Evolutionary conservation across 768 basidiomycete species (phyloP).

Genomic region (Leccinum ochraceum): DNA sequence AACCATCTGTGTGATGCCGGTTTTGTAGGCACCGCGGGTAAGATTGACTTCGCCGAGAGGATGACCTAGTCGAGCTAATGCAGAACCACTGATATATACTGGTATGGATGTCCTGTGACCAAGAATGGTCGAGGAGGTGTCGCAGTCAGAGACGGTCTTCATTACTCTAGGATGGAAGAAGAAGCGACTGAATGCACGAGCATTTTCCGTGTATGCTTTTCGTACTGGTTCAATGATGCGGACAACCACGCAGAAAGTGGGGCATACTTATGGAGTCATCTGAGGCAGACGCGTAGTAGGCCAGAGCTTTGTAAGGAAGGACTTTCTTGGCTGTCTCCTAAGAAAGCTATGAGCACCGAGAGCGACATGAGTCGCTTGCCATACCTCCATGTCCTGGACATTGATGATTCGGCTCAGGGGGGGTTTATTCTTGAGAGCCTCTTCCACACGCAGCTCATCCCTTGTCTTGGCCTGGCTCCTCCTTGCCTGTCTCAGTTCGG

Average conservation of each 20-base stretch:
- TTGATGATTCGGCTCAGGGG: conserved; percentile 70
- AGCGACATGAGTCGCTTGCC: neutral
- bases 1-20: conserved; percentile 82
- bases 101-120: conserved; percentile 73
- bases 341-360: neutral
- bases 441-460: conserved; percentile 69
- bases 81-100: conserved; percentile 81
- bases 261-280: conserved; percentile 80
- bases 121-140: conserved; percentile 74
- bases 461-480: conserved; percentile 54
- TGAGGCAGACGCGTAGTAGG: conserved; percentile 84
- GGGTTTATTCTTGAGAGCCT: conserved; percentile 60
- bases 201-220: conserved; percentile 66
- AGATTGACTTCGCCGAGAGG: conserved; percentile 88
- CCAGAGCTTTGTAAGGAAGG: conserved; percentile 71
- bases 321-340: conserved; percentile 72
- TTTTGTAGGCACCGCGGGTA: conserved; percentile 62
- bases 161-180: conserved; percentile 88
- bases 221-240: conserved; percentile 15
- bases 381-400: conserved; percentile 81
- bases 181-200: conserved; percentile 78
- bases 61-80: conserved; percentile 84
- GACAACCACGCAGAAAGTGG: conserved; percentile 6
- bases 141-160: conserved; percentile 60
- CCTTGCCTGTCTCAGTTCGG: conserved; percentile 37